Evolutionary conservation across 768 basidiomycete genomes (phyloP).

Genomic region (Astraeus odoratus): DNA sequence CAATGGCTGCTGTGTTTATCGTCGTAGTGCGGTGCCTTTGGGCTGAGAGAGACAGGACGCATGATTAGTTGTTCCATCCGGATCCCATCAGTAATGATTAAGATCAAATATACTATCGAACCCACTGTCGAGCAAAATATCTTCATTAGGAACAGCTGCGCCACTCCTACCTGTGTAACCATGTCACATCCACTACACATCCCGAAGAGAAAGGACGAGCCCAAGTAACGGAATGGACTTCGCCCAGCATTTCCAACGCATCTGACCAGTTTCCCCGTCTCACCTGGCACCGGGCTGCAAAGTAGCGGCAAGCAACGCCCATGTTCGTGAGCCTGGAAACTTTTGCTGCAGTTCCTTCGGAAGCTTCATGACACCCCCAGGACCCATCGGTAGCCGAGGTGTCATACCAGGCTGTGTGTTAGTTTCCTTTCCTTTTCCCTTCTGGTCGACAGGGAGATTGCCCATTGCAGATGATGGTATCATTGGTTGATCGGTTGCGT

Average conservation of each 20-base stretch:
- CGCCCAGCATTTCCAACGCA: conserved; percentile 88
- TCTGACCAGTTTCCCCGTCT: conserved; percentile 89
- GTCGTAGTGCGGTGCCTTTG: conserved; percentile 42
- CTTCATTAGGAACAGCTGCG: conserved; percentile 65
- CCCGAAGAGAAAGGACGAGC: conserved; percentile 28
- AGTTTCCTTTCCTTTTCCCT: conserved; percentile 61
- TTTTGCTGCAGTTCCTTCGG: conserved; percentile 56
- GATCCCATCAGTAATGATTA: too few relatives aligned
- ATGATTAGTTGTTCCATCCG: conserved; percentile 22
- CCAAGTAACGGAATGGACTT: conserved; percentile 77
- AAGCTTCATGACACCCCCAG: conserved; percentile 64
- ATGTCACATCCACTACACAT: not conserved
- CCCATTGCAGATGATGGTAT: conserved; percentile 33
- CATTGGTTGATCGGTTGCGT: conserved; percentile 16
- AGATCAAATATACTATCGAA: too few relatives aligned
- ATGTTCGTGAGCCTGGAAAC: conserved; percentile 83
- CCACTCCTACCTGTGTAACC: conserved; percentile 49
- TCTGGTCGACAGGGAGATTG: conserved; percentile 31
- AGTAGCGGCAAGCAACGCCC: conserved; percentile 92
- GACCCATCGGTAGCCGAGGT: conserved; percentile 62
- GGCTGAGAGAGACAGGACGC: conserved; percentile 11
- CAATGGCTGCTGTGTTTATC: conserved; percentile 21
- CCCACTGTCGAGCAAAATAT: too few relatives aligned
- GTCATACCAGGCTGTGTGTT: conserved; percentile 31
- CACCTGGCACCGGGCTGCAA: conserved; percentile 94